A percentile compares a stretch with the other conserved stretches of the same genome.
phyloP scores from a whole-genome alignment of 345 rosid genomes.

The Arabidopsis suecica region DNA sequence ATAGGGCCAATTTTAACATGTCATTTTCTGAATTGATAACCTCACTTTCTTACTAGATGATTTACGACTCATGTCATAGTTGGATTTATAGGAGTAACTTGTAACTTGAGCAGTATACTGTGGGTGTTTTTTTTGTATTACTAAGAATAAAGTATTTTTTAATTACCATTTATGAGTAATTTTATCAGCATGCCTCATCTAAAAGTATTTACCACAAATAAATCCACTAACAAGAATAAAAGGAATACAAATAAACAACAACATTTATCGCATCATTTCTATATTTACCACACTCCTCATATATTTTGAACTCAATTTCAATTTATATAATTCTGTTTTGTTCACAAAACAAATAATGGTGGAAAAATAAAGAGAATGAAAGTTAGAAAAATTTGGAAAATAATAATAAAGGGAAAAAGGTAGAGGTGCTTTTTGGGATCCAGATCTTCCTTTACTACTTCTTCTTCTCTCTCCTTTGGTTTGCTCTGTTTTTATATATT shows the following conservation, averaged over 20 bases:
- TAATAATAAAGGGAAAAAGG: constrained; percentile 33
- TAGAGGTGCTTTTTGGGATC: constrained; percentile 62
- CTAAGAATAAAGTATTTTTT: neutral
- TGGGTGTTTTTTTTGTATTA: neutral
- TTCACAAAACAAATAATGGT: constrained; percentile 6
- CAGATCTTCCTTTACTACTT: constrained; percentile 60
- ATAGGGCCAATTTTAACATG: constrained; percentile 20
- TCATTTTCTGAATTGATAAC: constrained; percentile 32
- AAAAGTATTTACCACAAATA: neutral
- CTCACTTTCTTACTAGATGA: neutral
- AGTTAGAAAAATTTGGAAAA: constrained; percentile 23
- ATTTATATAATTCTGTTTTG: neutral
- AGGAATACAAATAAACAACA: neutral
- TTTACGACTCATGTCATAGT: constrained; percentile 20
- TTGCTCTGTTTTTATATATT: constrained; percentile 50
- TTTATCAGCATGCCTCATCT: neutral
- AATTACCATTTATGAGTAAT: neutral
- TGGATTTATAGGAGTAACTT: constrained; percentile 7
- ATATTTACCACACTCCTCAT: neutral
- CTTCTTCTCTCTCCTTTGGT: constrained; percentile 26
- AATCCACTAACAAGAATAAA: neutral
- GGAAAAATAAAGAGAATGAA: constrained; percentile 12
- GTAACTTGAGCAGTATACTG: neutral
- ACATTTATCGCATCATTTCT: neutral
- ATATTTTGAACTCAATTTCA: neutral